Evolutionary conservation across 768 basidiomycete species (phyloP).

Genomic region (Favolaschia claudopus): DNA sequence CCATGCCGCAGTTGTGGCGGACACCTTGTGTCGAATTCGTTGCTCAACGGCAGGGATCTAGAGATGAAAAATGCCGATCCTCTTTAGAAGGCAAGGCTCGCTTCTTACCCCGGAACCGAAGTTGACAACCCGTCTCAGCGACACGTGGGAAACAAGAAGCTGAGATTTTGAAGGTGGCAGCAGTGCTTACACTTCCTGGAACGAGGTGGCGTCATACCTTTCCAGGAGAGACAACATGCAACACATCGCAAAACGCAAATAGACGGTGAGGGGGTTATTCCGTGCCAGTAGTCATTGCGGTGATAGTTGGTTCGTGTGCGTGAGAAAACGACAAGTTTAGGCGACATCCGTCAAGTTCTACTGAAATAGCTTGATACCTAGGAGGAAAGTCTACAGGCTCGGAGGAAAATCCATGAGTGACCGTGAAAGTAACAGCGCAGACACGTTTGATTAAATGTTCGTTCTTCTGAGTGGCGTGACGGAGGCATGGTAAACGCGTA

Average conservation of each 20-base stretch:
- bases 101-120: slow-evolving; percentile 22
- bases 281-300: slow-evolving; percentile 17
- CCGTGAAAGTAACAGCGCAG: too few relatives aligned
- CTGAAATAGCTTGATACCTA: too few relatives aligned
- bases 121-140: too few relatives aligned
- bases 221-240: neutral
- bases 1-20: slow-evolving; percentile 3
- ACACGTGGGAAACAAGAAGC: too few relatives aligned
- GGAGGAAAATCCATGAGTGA: too few relatives aligned
- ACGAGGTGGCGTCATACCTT: slow-evolving; percentile 18
- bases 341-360: too few relatives aligned
- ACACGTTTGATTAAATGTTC: too few relatives aligned
- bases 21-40: slow-evolving; percentile 15
- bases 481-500: too few relatives aligned
- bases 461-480: too few relatives aligned
- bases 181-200: slow-evolving; percentile 3
- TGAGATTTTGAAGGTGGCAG: neutral
- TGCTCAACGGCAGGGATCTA: slow-evolving; percentile 20
- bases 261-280: slow-evolving; percentile 13
- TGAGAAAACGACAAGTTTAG: too few relatives aligned
- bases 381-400: too few relatives aligned
- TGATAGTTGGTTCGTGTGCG: slow-evolving; percentile 14
- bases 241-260: slow-evolving; percentile 16
- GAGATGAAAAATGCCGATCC: slow-evolving; percentile 17
- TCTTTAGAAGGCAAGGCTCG: too few relatives aligned